A percentile compares a stretch with the other conserved stretches of the same genome.
phyloP scores from a whole-genome alignment of 495 filamentous ascomycete genomes.

The Pseudotulostoma volvatum region DNA sequence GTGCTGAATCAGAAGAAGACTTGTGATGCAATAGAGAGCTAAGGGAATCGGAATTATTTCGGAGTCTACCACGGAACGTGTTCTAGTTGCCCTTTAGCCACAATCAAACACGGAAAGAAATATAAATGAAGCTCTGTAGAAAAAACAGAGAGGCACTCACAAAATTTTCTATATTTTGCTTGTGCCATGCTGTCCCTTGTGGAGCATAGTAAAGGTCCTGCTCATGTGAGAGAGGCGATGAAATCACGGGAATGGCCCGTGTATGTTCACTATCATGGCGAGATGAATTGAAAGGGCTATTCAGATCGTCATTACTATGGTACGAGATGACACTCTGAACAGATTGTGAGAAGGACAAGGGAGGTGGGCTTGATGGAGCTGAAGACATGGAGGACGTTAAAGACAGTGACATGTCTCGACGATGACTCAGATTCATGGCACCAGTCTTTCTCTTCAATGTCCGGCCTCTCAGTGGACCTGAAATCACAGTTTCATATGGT shows the following conservation, averaged over 20 bases:
- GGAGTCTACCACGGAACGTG: constrained; percentile 26
- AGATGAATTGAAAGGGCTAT: no score
- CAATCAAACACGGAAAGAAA: not conserved
- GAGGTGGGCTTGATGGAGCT: constrained; percentile 24
- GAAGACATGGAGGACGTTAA: constrained; percentile 18
- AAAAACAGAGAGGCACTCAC: no score
- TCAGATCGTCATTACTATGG: constrained; percentile 20
- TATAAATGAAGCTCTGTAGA: no score
- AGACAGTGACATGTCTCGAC: constrained; percentile 2
- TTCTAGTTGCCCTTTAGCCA: constrained; percentile 13
- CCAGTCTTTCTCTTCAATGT: constrained; percentile 22
- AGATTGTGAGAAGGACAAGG: constrained; percentile 28
- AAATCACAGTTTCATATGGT: constrained; percentile 11
- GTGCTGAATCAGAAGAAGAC: constrained; percentile 16
- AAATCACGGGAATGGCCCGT: no score
- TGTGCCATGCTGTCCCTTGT: no score
- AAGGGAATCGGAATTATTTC: constrained; percentile 6
- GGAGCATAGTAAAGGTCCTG: no score
- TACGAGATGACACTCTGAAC: constrained; percentile 20
- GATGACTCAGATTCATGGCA: constrained; percentile 13
- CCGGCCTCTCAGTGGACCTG: constrained; percentile 12
- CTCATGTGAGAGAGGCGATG: no score
- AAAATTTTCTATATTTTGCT: no score
- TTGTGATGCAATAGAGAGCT: constrained; percentile 9
- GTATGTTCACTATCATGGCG: no score